phyloP scores from a whole-genome alignment of 345 rosid genomes.

The Mercurialis annua region DNA sequence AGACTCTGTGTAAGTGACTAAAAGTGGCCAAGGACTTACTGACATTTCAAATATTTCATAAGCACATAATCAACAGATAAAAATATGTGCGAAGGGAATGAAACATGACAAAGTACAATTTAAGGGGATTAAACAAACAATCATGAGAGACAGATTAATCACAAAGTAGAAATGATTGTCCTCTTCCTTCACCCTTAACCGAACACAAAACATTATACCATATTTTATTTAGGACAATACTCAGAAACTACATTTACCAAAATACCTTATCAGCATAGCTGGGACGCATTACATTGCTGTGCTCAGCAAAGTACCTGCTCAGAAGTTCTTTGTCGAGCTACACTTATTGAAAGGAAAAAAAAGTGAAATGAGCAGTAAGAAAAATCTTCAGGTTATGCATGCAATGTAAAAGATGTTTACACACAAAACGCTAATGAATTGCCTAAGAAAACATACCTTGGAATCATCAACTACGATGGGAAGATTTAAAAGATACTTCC shows the following conservation, averaged over 20 bases:
- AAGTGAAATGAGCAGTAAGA: background rate
- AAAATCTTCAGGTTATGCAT: too few relatives aligned
- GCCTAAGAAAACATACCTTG: constrained; percentile 48
- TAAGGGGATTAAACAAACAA: background rate
- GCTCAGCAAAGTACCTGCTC: constrained; percentile 63
- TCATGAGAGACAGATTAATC: background rate
- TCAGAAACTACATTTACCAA: constrained; percentile 11
- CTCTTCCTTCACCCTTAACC: background rate
- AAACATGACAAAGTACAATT: background rate
- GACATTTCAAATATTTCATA: too few relatives aligned
- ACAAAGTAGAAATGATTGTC: background rate
- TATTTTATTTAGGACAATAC: background rate
- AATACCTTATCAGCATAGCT: constrained; percentile 82
- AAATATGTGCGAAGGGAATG: background rate
- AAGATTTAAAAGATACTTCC: constrained; percentile 85
- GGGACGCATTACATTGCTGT: constrained; percentile 67
- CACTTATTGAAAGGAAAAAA: constrained; percentile 29
- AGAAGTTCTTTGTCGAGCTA: constrained; percentile 86
- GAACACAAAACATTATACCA: background rate
- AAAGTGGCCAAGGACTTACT: too few relatives aligned
- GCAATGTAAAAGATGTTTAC: background rate
- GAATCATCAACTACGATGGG: constrained; percentile 84
- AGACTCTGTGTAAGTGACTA: too few relatives aligned
- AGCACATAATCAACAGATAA: background rate
- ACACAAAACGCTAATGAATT: background rate